Evolutionary conservation across 176 grass and related monocot species (phyloP).

Genomic region (Poa annua): DNA sequence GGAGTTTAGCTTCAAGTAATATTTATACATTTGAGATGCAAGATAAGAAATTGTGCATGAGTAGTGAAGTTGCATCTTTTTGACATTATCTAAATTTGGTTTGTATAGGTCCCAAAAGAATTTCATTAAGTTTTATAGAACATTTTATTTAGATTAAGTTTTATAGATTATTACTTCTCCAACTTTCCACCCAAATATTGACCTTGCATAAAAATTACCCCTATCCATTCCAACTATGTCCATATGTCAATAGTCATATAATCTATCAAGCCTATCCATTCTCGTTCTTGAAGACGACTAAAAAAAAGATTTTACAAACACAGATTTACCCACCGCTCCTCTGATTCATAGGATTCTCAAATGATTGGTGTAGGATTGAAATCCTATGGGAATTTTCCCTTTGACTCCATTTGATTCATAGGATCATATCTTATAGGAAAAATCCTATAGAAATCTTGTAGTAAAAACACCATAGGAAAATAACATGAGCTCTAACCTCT

Average conservation of each 20-base stretch:
- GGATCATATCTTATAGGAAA: too few relatives aligned
- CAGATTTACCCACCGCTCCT: too few relatives aligned
- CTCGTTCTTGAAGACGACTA: neutral
- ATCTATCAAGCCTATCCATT: neutral
- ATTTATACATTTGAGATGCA: neutral
- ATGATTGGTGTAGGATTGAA: too few relatives aligned
- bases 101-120: neutral
- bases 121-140: neutral
- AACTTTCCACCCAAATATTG: neutral
- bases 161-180: neutral
- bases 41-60: neutral
- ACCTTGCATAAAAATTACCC: neutral
- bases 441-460: too few relatives aligned
- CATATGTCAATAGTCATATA: neutral
- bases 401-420: too few relatives aligned
- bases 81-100: neutral
- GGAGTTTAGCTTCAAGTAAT: neutral
- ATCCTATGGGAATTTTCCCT: too few relatives aligned
- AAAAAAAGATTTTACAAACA: neutral
- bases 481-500: too few relatives aligned
- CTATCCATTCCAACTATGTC: neutral
- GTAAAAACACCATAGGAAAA: too few relatives aligned
- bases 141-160: neutral
- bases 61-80: neutral
- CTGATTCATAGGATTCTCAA: too few relatives aligned